Evolutionary conservation across 805 yeast species (phyloP), one percentile per base, ranked within the genome.

Genomic region (Saturnispora quitensis): DNA sequence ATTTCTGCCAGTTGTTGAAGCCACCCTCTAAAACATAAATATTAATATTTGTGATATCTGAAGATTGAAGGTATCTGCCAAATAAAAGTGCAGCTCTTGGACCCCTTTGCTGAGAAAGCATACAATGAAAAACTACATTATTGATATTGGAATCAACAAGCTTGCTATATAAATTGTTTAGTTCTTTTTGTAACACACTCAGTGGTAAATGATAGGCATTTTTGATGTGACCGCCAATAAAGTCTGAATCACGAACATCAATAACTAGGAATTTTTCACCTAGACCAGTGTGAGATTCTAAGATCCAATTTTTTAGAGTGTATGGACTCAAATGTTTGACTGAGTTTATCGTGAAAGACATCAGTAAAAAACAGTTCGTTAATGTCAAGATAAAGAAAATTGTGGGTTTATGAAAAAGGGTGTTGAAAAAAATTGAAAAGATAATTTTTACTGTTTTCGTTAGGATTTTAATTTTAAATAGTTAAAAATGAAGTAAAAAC

Each of bases 41-140:
- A 5, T 63, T 55, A 4, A 63, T 43, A 2, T 53, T 38, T 33
- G 75, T 69, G 6, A 66, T 61, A 2, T 68, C 64, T 33, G 64
- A 60, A 25, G 61, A 62, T 20, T 55, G 51, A 13, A 76, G 68
- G 56, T 73, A 72, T 51, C 83, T 66, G 56, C 74, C 61, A 59
- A 85, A 84, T 59, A 71, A 72, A 67, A 82, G 68, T 0, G 97
- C 89, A 3, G 96, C 78, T 3, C 86, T 72, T 0, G 98, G 98
- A 0, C 98, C 98, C 49, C 99, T 72, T 54, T 84, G 95, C 66
- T 93, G 98, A 3, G 95, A 84, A 31, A 86, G 73, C 28, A 90
- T 89, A 66, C 99, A 91, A 65, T 93, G 97, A 69, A 91, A 93
- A 0, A 93, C 84, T 0, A 89, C 78, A 50, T 77, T 80, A 43